A percentile compares a stretch with the other conserved stretches of the same genome.
Conservation (phyloP, 148 eudicot species). For the Pharnaceum exiguum region DNA sequence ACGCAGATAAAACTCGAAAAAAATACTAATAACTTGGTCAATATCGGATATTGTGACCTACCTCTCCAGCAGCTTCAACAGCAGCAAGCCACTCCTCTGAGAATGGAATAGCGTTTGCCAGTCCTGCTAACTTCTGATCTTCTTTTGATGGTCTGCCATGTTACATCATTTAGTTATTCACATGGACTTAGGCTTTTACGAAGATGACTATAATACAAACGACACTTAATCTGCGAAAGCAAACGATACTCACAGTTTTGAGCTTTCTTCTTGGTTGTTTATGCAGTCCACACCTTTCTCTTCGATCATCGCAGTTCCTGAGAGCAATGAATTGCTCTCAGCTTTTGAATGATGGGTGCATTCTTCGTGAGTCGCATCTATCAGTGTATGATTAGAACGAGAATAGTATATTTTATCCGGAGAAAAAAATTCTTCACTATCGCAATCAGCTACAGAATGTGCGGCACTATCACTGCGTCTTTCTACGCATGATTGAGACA, state of each 20-base stretch:
- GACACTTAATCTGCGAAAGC: neutral
- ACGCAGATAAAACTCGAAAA: no score
- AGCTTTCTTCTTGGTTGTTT: constrained; percentile 12
- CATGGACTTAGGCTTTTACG: neutral
- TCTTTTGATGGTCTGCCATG: constrained; percentile 33
- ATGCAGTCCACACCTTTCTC: constrained; percentile 8
- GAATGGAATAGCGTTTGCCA: constrained; percentile 75
- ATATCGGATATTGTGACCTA: constrained; percentile 22
- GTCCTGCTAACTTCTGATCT: constrained; percentile 26
- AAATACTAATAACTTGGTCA: neutral
- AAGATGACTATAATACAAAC: neutral
- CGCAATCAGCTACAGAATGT: constrained; percentile 4
- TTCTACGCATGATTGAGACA: constrained; percentile 17
- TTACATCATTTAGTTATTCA: constrained; percentile 5
- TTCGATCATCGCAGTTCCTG: constrained; percentile 15
- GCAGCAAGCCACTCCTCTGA: constrained; percentile 99
- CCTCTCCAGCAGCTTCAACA: constrained; percentile 98
- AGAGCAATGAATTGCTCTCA: constrained; percentile 9
- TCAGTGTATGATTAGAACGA: constrained; percentile 6
- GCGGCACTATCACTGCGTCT: constrained; percentile 14
- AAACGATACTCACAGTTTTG: constrained; percentile 26
- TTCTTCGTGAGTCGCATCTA: constrained; percentile 14
- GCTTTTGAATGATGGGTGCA: constrained; percentile 1
- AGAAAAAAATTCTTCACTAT: constrained; percentile 10
- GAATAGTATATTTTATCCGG: constrained; percentile 9